Evolutionary conservation across 2,329 filamentous ascomycete genomes (phyloP).

Genomic region (Pseudopithomyces maydicus): DNA sequence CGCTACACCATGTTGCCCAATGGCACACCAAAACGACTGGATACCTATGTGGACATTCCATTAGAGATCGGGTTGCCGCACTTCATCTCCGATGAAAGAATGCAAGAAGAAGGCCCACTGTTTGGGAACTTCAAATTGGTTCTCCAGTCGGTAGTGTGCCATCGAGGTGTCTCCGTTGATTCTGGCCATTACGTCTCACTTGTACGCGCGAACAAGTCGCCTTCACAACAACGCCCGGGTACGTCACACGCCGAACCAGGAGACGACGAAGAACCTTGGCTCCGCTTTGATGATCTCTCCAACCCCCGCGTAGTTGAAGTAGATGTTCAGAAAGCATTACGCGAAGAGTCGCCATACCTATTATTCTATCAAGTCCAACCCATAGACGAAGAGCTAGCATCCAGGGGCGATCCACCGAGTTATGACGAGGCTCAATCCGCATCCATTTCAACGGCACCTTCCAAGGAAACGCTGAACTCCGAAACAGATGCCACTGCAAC

Average conservation of each 20-base stretch:
- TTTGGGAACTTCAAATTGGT: slow-evolving; percentile 92
- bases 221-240: slow-evolving; percentile 44
- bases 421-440: slow-evolving; percentile 44
- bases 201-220: slow-evolving; percentile 68
- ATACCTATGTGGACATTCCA: slow-evolving; percentile 90
- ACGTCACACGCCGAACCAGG: slow-evolving; percentile 51
- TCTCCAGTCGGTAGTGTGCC: slow-evolving; percentile 89
- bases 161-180: slow-evolving; percentile 82
- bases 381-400: slow-evolving; percentile 70
- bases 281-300: slow-evolving; percentile 89
- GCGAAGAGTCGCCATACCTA: slow-evolving; percentile 89
- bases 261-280: slow-evolving; percentile 65
- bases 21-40: slow-evolving; percentile 71
- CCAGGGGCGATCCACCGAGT: slow-evolving; percentile 44
- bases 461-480: slow-evolving; percentile 35
- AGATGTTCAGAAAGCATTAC: slow-evolving; percentile 77
- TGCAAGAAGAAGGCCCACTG: slow-evolving; percentile 68
- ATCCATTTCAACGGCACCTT: slow-evolving; percentile 26
- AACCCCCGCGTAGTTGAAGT: slow-evolving; percentile 74
- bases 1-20: slow-evolving; percentile 77
- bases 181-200: slow-evolving; percentile 92
- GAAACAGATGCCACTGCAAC: slow-evolving; percentile 12
- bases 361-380: slow-evolving; percentile 95
- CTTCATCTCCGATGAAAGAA: slow-evolving; percentile 82
- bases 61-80: slow-evolving; percentile 81